phyloP scores from a whole-genome alignment of 495 filamentous ascomycete species.

The Podospora fimiseda region DNA sequence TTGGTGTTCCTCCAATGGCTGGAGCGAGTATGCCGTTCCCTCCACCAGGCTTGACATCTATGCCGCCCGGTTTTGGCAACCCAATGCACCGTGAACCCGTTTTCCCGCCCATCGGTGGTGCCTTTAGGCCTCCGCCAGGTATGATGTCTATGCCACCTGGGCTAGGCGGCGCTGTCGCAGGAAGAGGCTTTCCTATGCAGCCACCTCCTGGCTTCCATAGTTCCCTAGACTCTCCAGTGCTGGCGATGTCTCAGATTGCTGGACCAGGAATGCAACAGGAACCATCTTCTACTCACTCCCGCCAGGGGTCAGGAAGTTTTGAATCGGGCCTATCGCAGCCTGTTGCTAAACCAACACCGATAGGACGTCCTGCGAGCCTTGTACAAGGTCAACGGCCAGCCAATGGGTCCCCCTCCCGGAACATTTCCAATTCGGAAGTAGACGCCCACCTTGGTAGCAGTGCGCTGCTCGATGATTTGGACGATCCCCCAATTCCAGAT shows the following conservation, averaged over 20 bases:
- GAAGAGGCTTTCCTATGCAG: conserved; percentile 58
- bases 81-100: conserved; percentile 22
- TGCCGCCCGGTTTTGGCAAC: conserved; percentile 35
- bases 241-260: conserved; percentile 26
- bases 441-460: conserved; percentile 91
- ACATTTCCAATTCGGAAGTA: conserved; percentile 42
- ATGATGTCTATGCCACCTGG: conserved; percentile 51
- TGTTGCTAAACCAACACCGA: conserved; percentile 75
- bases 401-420: conserved; percentile 39
- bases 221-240: conserved; percentile 39
- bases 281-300: conserved; percentile 32
- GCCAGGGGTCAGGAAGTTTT: conserved; percentile 40
- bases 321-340: conserved; percentile 50
- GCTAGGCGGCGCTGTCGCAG: conserved; percentile 55
- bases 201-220: conserved; percentile 51
- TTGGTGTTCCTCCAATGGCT: conserved; percentile 30
- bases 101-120: conserved; percentile 41
- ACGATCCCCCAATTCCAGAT: conserved; percentile 34
- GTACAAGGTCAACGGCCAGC: conserved; percentile 35
- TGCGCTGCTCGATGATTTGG: conserved; percentile 82
- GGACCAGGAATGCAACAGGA: conserved; percentile 28
- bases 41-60: conserved; percentile 25
- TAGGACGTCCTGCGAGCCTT: conserved; percentile 78
- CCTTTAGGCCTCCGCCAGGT: conserved; percentile 29
- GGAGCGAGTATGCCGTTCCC: conserved; percentile 25